phyloP scores from a whole-genome alignment of 805 yeast species.

The Lachancea mirantina region DNA sequence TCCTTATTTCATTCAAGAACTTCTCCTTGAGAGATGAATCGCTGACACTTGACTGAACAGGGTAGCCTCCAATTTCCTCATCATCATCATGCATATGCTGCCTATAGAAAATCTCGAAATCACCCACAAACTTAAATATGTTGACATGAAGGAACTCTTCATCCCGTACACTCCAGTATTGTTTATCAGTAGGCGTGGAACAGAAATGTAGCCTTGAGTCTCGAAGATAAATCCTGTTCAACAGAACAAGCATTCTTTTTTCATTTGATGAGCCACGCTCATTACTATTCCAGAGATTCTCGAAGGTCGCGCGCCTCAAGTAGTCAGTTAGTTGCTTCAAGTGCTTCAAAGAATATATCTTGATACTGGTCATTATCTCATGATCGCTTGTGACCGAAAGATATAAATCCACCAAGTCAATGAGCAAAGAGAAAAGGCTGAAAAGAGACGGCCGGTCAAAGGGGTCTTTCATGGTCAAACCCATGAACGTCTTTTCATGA shows the following conservation, averaged over 20 bases:
- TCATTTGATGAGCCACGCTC: conserved; percentile 8
- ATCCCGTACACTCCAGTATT: conserved; percentile 24
- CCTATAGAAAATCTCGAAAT: conserved; percentile 23
- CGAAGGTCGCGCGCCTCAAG: conserved; percentile 20
- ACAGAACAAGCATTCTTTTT: conserved; percentile 13
- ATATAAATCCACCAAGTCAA: conserved; percentile 19
- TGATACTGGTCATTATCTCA: conserved; percentile 17
- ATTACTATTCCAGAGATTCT: conserved; percentile 16
- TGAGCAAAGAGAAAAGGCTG: too few species aligned
- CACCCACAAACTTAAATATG: conserved; percentile 19
- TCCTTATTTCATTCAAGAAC: conserved; percentile 12
- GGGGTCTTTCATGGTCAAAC: conserved; percentile 4
- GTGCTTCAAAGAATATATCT: conserved; percentile 13
- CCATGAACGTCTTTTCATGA: conserved; percentile 6
- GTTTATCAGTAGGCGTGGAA: conserved; percentile 10
- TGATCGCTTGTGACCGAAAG: conserved; percentile 25
- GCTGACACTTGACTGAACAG: background rate
- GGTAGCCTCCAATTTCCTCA: too few species aligned
- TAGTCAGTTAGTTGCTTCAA: conserved; percentile 14
- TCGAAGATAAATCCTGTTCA: conserved; percentile 24
- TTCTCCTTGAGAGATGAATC: conserved; percentile 26
- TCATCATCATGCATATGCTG: conserved; percentile 18
- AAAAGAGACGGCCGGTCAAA: conserved; percentile 10
- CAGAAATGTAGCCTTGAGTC: conserved; percentile 25
- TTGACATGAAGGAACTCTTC: conserved; percentile 16